Evolutionary conservation across 192 early-diverging fungal genomes (phyloP).

Genomic region (Dimargaris verticillata): DNA sequence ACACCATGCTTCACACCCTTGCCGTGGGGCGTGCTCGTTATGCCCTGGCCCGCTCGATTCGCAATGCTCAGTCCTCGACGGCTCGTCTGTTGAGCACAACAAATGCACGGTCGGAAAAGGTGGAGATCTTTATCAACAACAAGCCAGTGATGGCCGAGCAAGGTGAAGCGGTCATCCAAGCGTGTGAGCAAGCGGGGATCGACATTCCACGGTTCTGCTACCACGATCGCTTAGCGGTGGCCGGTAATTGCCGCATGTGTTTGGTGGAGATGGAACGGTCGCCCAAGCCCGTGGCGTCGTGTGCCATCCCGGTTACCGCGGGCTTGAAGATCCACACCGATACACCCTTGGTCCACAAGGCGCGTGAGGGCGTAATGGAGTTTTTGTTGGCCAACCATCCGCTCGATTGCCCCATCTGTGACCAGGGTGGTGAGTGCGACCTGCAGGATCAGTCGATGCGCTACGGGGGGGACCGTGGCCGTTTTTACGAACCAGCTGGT

Average conservation of each 20-base stretch:
- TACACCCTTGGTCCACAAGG: conserved; percentile 87
- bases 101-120: conserved; percentile 28
- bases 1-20: no score
- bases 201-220: conserved; percentile 54
- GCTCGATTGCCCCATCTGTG: conserved; percentile 95
- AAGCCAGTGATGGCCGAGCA: conserved; percentile 77
- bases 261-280: conserved; percentile 93
- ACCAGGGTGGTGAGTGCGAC: conserved; percentile 99
- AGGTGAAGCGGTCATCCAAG: conserved; percentile 92
- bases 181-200: conserved; percentile 88
- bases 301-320: conserved; percentile 91
- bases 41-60: no score
- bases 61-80: background rate
- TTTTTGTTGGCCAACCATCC: conserved; percentile 96
- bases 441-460: conserved; percentile 95
- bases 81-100: background rate
- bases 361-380: conserved; percentile 83
- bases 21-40: no score
- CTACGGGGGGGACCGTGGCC: conserved; percentile 84
- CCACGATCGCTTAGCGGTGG: conserved; percentile 85
- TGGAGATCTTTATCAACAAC: conserved; percentile 83
- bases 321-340: conserved; percentile 97
- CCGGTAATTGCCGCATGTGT: conserved; percentile 99
- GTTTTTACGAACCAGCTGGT: conserved; percentile 63
- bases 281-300: conserved; percentile 92